Conservation (phyloP, 768 basidiomycete species). For the Serendipita sp. region DNA sequence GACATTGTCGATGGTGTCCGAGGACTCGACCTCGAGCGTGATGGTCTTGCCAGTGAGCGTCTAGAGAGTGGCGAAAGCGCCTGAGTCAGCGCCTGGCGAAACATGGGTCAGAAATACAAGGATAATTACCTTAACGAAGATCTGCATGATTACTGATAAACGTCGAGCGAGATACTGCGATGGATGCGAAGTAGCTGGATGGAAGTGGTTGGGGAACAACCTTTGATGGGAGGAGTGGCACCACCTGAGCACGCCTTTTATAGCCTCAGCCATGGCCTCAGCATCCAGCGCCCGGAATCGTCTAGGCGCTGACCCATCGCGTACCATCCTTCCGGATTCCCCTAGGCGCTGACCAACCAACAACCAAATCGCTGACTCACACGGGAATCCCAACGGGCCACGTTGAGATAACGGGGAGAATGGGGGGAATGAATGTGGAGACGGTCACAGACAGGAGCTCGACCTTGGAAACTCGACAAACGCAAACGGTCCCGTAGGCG, state of each 20-base stretch:
- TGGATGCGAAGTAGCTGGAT: neutral
- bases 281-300: no score
- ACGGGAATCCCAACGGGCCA: no score
- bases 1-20: conserved; percentile 34
- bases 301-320: no score
- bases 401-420: no score
- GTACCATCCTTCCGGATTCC: no score
- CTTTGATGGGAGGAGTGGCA: neutral
- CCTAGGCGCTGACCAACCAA: no score
- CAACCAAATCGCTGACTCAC: no score
- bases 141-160: conserved; percentile 23
- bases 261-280: neutral
- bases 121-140: conserved; percentile 28
- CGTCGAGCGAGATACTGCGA: no score
- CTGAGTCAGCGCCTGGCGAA: neutral
- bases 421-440: no score
- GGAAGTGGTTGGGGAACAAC: neutral
- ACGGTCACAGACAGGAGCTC: no score
- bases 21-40: conserved; percentile 40
- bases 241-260: neutral
- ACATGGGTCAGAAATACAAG: neutral
- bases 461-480: no score
- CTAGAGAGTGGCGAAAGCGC: conserved; percentile 18
- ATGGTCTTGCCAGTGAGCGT: conserved; percentile 39
- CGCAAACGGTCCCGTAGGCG: no score